Evolutionary conservation across 2,329 filamentous ascomycete species (phyloP), one percentile per base, ranked within the genome.

Genomic region (Aspergillus sp.): DNA sequence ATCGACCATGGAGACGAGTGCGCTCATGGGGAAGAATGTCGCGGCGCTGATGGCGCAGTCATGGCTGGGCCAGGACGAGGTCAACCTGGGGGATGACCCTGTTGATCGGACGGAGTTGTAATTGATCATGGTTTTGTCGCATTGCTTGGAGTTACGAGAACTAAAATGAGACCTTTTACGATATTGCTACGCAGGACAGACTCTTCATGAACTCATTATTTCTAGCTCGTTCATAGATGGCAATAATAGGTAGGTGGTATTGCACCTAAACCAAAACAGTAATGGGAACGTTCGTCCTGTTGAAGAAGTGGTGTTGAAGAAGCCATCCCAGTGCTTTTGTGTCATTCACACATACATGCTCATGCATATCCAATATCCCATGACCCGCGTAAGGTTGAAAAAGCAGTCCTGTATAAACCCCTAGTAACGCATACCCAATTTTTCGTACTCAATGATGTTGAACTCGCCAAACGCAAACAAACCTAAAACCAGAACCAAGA

Each of bases 1-100:
- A 61, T 94, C 88, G 9, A 96, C 91, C 0, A 97, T 99, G 94
- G 94, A 99, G 78, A 97, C 94, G 5, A 96, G 87, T 69, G 88
- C 90, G 1, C 72, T 97, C 60, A 94, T 94, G 85, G 94, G 94
- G 4, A 78, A 71, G 66, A 86, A 86, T 55, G 76, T 82, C 50
- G 78, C 77, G 14, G 76, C 78, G 51, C 79, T 84, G 57, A 84
- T 84, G 45, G 65, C 68, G 66, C 81, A 78, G 74, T 81, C 72
- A 4, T 76, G 81, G 53, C 70, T 80, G 50, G 79, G 61, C 20
- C 25, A 61, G 36, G 45, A 40, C 17, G 50, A 49, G 23, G 38
- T 32, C 5, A 34, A 5, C 2, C 41, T 53, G 23, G 53, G 17
- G 16, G 49, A 25, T 17, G 47, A 48, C 5, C 14, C 49, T 4